Evolutionary conservation across 2,329 filamentous ascomycete genomes (phyloP), one percentile per base, ranked within the genome.

Genomic region (Pyrenophora graminea): DNA sequence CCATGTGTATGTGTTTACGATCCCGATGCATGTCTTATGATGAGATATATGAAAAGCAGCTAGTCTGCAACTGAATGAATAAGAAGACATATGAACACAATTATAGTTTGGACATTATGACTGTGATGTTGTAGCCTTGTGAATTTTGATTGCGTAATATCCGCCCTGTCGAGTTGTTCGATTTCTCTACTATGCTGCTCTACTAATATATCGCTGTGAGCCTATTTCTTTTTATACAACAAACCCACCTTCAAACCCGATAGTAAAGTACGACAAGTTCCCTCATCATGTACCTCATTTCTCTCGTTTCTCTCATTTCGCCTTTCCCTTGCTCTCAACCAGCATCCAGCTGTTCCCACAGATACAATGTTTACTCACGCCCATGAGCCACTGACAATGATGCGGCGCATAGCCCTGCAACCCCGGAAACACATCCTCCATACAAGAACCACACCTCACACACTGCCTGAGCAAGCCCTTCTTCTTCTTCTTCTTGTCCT

Each of bases 381-480:
- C 66, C 52, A 72, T 66, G 45, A 73, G 43, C 70, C 70, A 74
- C 39, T 51, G 61, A 18, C 67, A 58, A 52, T 72, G 69, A 44
- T 65, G 57, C 21, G 41, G 39, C 38, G 62, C 59, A 53, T 72
- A 71, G 19, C 67, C 69, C 1, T 59, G 61, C 57, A 67, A 49
- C 1, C 68, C 64, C 39, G 64, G 59, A 40, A 62, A 58, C 13
- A 78, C 62, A 63, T 80, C 78, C 63, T 80, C 77, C 73, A 77
- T 79, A 32, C 72, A 69, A 44, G 71, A 73, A 8, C 74, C 74
- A 64, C 78, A 80, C 44, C 77, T 63, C 39, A 76, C 70, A 63
- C 78, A 80, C 39, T 68, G 58, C 32, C 76, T 68, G 36, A 78
- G 47, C 51, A 66, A 40, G 15, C 52, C 53, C 41, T 52, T 72